Evolutionary conservation across 139 green algal species (phyloP).

Genomic region (Pycnococcus provasolii): DNA sequence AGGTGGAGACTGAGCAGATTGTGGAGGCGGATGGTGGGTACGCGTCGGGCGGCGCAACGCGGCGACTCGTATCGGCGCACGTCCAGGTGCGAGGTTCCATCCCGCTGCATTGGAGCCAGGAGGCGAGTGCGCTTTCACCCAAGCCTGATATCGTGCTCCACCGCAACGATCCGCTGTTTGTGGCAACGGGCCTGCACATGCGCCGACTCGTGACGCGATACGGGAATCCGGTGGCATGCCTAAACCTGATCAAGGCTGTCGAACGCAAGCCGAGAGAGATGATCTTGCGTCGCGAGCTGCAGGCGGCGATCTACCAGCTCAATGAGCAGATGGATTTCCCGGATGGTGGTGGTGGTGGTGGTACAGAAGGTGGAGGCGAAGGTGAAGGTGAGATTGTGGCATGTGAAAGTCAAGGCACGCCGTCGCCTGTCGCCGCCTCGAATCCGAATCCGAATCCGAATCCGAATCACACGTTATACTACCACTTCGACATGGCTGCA

Average conservation of each 20-base stretch:
- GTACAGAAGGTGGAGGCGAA: not conserved
- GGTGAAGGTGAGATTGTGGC: too few species aligned
- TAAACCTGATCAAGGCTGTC: constrained; percentile 79
- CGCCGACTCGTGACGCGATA: constrained; percentile 63
- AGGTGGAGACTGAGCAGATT: constrained; percentile 85
- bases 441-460: too few species aligned
- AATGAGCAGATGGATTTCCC: constrained; percentile 44
- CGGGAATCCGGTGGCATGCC: constrained; percentile 60
- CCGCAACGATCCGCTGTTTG: constrained; percentile 32
- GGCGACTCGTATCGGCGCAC: not conserved
- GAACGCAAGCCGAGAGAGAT: constrained; percentile 66
- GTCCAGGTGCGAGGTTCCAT: constrained; percentile 69
- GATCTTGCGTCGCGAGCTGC: constrained; percentile 69
- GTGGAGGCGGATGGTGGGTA: constrained; percentile 22
- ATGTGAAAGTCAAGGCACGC: too few species aligned
- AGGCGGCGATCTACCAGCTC: constrained; percentile 55
- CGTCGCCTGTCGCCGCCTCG: too few species aligned
- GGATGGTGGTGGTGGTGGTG: constrained; percentile 15
- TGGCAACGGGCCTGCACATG: constrained; percentile 36
- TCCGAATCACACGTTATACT: too few species aligned
- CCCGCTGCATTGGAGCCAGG: constrained; percentile 87
- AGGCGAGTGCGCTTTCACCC: constrained; percentile 31
- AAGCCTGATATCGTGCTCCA: constrained; percentile 49
- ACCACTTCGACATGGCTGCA: too few species aligned
- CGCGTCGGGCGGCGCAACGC: constrained; percentile 8